These are phyloP conservation scores for Dendrocalamus latiflorus DNA, from an alignment of 202 grass and related monocot species.

Conservation along the genomic window DNA sequence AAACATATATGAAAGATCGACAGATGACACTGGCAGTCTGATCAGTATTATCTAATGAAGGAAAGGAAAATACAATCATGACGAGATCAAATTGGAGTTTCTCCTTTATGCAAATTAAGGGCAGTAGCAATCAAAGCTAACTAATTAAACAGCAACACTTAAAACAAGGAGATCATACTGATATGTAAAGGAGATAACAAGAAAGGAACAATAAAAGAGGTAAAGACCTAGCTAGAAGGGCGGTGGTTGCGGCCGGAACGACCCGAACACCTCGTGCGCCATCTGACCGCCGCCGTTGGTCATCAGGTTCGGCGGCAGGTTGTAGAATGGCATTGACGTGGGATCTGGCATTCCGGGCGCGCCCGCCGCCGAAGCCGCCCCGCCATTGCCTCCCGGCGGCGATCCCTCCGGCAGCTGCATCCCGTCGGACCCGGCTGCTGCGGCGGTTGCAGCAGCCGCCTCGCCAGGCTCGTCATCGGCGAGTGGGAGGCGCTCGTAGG, in stretches of 20 bases:
- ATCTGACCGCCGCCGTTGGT: constrained; percentile 55
- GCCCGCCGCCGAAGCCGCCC: constrained; percentile 3
- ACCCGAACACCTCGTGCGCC: constrained; percentile 50
- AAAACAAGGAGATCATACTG: background rate
- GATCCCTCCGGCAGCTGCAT: constrained; percentile 14
- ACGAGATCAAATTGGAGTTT: background rate
- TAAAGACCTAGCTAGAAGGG: constrained; percentile 24
- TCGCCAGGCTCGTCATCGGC: constrained; percentile 36
- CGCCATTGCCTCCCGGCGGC: constrained; percentile 15
- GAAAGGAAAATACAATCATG: background rate
- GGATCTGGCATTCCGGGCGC: constrained; percentile 23
- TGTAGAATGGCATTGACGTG: constrained; percentile 54
- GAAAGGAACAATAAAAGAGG: background rate
- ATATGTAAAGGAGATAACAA: background rate
- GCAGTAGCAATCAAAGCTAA: background rate
- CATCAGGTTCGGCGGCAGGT: constrained; percentile 59
- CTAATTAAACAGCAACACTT: constrained; percentile 18
- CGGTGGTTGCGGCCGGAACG: constrained; percentile 43
- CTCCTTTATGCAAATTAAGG: background rate
- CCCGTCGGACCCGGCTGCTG: background rate
- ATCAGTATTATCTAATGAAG: background rate
- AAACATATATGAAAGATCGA: background rate
- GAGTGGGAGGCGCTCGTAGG: too few relatives aligned
- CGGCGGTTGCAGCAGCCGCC: background rate
- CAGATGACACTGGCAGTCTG: background rate